Base-by-base conservation (phyloP, 169 alveolate genomes). In the Plasmodium berghei region DNA sequence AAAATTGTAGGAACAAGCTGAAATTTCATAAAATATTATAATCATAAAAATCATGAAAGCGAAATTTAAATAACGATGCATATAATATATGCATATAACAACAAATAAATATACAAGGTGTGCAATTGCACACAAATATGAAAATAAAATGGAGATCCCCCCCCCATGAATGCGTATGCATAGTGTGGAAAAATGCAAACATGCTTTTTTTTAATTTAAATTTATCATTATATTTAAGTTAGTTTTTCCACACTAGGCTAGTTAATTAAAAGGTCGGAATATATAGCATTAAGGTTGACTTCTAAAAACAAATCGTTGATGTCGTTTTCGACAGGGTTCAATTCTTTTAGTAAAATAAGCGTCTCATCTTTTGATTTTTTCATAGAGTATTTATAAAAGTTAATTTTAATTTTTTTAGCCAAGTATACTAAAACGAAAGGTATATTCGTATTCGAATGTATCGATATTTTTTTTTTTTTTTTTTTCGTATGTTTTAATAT, bases 361-460 rank as follows among this genome's bases (percentile, higher is more conserved):
- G 91, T 86, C 52, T 58, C 91, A n/a, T 86, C 91, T 24, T 64
- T 86, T 0, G 91, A 64, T 34, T 86, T 86, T 28, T 86, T 86
- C 91, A 86, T 86, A 5, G 91, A 70, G 22, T 86, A 86, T 71
- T 86, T 86, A 63, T 70, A 86, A 61, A 86, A 86, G 70, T 86
- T 86, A 8, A 70, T 45, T 71, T 86, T 86, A n/a, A 86, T 86
- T 70, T 86, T 86, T 69, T 52, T 86, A 14, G 91, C 46, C 20
- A 86, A 52, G 16, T 86, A 86, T 1, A 86, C 75, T 40, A 86
- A 86, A 42, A 61, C 18, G 8, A 61, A 28, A 20, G 73, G 66
- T 28, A 86, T 42, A 86, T 86, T 86, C 14, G 70, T 46, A 40
- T 69, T 18, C 8, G 91, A 86, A 54, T 86, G 87, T 5, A 86